phyloP scores from a whole-genome alignment of 2,329 filamentous ascomycete species.

The Golovinomyces cichoracearum region DNA sequence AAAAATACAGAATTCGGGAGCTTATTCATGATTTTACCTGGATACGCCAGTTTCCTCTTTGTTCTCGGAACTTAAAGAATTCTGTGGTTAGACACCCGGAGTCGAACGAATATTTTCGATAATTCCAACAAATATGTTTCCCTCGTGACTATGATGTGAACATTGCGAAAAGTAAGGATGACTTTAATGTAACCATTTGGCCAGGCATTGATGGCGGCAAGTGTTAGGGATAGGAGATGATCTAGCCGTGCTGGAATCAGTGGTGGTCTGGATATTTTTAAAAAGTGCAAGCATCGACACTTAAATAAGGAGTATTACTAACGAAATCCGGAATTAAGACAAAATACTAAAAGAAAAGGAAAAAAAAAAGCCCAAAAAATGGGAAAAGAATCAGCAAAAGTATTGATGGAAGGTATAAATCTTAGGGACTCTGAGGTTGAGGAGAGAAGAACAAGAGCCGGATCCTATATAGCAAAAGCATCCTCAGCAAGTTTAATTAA shows the following conservation, averaged over 20 bases:
- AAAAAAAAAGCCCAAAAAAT: too few species aligned
- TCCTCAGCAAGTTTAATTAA: background rate
- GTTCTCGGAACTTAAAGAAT: background rate
- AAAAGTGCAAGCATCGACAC: background rate
- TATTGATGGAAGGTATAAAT: background rate
- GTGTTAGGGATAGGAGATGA: background rate
- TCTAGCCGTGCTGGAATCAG: background rate
- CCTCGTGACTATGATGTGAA: background rate
- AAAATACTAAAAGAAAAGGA: background rate
- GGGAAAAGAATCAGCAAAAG: background rate
- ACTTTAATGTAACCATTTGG: background rate
- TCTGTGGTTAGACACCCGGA: background rate
- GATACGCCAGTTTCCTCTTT: background rate
- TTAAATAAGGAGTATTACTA: background rate
- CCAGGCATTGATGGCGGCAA: background rate
- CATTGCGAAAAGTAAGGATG: background rate
- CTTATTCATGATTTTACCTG: background rate
- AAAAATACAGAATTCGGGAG: background rate
- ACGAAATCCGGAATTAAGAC: background rate
- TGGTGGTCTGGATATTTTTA: background rate
- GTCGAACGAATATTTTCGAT: background rate
- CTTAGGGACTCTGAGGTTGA: background rate
- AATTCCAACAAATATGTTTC: background rate
- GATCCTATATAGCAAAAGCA: background rate
- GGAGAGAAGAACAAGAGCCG: background rate